Base-by-base conservation (phyloP, 768 basidiomycete genomes). In the Russula abietina region DNA sequence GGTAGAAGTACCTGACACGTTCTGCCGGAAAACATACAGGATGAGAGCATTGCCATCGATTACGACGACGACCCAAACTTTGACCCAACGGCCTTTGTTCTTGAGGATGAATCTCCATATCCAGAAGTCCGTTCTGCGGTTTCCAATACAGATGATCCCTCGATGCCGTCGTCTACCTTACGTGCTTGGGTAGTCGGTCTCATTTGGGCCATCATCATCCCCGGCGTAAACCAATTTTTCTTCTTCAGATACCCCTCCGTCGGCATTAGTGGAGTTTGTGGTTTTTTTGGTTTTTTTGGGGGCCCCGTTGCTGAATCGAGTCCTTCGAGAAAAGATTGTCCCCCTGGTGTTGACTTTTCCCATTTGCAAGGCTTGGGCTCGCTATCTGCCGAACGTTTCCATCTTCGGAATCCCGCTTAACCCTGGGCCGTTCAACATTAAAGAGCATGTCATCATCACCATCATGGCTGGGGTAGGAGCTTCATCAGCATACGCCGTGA, bases 151-250 rank as follows among this genome's bases (percentile, higher is more conserved):
- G 80, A 81, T 63, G 80, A 81, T 59, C 74, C 77, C 7, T 65
- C 69, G 14, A 77, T 81, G 70, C 75, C 75, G 30, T 67, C 68
- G 11, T 68, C 61, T 33, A 77, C 77, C 12, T 54, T 77, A 57
- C 73, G 77, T 7, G 70, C 75, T 7, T 78, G 77, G 77, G 55
- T 69, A 57, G 71, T 76, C 56, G 77, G 77, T 53, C 33, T 76
- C 46, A 46, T 68, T 32, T 85, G 81, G 79, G 77, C 85, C 0
- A 74, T 86, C 65, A 24, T 91, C 55, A 77, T 90, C 24, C 79
- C 88, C 0, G 86, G 88, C 48, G 77, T 89, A 77, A 90, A 90
- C 73, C 88, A 89, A 68, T 89, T 88, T 74, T 89, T 89, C 73
- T 86, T 80, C 72, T 82, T 89, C 67, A 81, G 88, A 32, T 89